A percentile compares a stretch with the other conserved stretches of the same genome.
Conservation (phyloP, 1,284 basidiomycete species). For the Moniliophthora roreri region DNA sequence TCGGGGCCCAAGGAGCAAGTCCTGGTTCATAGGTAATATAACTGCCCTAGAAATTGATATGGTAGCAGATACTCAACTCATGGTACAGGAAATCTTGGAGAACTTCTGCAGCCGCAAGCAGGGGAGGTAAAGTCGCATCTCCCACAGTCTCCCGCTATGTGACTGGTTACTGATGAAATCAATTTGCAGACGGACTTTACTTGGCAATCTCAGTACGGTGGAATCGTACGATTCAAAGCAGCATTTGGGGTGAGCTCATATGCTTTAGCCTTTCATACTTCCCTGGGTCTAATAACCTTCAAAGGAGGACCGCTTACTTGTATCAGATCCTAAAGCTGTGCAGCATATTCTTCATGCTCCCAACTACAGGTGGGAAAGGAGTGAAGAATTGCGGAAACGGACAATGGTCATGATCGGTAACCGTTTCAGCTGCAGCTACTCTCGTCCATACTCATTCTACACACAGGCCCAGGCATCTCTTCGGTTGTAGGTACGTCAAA, state of each 20-base stretch:
- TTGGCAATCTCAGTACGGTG: no score
- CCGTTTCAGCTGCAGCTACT: background rate
- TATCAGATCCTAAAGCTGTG: conserved; percentile 20
- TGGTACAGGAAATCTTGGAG: no score
- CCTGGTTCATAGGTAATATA: no score
- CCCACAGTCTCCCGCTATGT: no score
- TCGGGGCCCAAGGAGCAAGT: no score
- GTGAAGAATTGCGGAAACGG: background rate
- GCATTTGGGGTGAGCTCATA: conserved; percentile 2
- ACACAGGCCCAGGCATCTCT: background rate
- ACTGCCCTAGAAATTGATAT: no score
- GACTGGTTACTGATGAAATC: no score
- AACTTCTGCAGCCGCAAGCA: no score
- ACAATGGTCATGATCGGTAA: conserved; percentile 4
- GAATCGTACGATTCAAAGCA: conserved; percentile 3
- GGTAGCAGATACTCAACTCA: no score
- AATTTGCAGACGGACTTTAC: no score
- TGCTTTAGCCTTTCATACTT: background rate
- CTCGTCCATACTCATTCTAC: no score
- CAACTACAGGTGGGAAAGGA: conserved; percentile 15
- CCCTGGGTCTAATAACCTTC: background rate
- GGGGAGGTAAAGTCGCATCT: no score
- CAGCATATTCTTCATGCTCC: conserved; percentile 19
- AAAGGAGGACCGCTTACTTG: conserved; percentile 16
- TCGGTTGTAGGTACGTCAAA: conserved; percentile 5